phyloP scores from a whole-genome alignment of 768 basidiomycete genomes.

The Suillus cothurnatus region DNA sequence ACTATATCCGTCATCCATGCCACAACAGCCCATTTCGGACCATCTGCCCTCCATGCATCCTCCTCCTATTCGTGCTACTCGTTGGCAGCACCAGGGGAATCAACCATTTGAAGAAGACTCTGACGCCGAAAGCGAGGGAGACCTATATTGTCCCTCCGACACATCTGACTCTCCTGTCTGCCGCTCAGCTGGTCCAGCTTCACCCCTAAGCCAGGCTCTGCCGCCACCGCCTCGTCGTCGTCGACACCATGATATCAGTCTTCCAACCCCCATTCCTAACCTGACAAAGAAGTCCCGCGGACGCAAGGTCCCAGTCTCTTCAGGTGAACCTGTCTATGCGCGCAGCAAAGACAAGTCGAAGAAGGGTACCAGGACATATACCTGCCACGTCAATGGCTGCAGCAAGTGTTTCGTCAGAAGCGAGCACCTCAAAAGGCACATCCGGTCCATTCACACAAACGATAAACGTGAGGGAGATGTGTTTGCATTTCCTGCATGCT shows the following conservation, averaged over 20 bases:
- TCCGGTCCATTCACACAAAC: slow-evolving; percentile 78
- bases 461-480: slow-evolving; percentile 70
- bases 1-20: background rate
- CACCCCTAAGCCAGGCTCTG: background rate
- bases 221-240: slow-evolving; percentile 21
- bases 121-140: slow-evolving; percentile 22
- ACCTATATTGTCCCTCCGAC: slow-evolving; percentile 26
- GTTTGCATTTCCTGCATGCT: slow-evolving; percentile 1
- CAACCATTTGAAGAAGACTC: slow-evolving; percentile 10
- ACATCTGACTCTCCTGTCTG: slow-evolving; percentile 13
- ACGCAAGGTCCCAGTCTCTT: slow-evolving; percentile 47
- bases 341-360: slow-evolving; percentile 35
- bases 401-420: slow-evolving; percentile 78
- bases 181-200: slow-evolving; percentile 12
- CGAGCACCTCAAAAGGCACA: slow-evolving; percentile 83
- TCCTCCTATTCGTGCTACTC: background rate
- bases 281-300: slow-evolving; percentile 53
- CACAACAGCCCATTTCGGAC: background rate
- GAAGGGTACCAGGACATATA: slow-evolving; percentile 49
- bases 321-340: slow-evolving; percentile 22
- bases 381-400: slow-evolving; percentile 71
- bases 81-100: background rate
- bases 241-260: slow-evolving; percentile 26
- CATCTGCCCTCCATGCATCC: slow-evolving; percentile 2
- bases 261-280: slow-evolving; percentile 50